Conservation (phyloP, 805 yeast genomes). For the Sugiyamaella qingdaonensis region DNA sequence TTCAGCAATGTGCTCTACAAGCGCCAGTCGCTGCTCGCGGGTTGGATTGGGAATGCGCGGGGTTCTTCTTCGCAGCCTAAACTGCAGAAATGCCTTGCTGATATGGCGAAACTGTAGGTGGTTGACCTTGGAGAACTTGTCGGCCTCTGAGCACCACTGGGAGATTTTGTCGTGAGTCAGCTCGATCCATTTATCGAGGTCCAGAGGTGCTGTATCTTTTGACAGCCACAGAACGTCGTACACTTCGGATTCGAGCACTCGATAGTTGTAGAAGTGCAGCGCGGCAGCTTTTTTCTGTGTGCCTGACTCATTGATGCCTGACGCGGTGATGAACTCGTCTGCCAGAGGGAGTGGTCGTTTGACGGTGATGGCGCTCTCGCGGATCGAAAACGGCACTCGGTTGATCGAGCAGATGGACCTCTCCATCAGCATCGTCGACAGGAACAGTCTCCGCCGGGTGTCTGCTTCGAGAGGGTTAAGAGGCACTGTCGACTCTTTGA, state of each 20-base stretch:
- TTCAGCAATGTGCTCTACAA: not conserved
- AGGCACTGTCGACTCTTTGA: not conserved
- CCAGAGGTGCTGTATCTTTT: not conserved
- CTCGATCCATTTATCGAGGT: not conserved
- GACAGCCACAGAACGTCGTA: conserved; percentile 1
- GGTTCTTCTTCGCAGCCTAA: not conserved
- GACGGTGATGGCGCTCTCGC: not conserved
- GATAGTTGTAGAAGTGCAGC: not conserved
- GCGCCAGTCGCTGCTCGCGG: not conserved
- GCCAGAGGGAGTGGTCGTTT: not conserved
- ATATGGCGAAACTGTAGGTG: not conserved
- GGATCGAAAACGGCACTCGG: not conserved
- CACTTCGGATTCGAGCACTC: not conserved
- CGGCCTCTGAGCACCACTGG: not conserved
- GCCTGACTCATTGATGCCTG: not conserved
- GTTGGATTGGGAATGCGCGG: not conserved
- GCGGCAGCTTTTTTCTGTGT: not conserved
- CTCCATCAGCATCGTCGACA: conserved; percentile 1
- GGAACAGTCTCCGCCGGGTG: not conserved
- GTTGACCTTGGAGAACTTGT: not conserved
- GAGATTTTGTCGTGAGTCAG: not conserved
- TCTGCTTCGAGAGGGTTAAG: conserved; percentile 1
- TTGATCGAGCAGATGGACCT: not conserved
- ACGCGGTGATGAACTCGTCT: not conserved
- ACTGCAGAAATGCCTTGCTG: not conserved